Evolutionary conservation across 2,329 filamentous ascomycete genomes (phyloP).

Genomic region (Seiridium cupressi): DNA sequence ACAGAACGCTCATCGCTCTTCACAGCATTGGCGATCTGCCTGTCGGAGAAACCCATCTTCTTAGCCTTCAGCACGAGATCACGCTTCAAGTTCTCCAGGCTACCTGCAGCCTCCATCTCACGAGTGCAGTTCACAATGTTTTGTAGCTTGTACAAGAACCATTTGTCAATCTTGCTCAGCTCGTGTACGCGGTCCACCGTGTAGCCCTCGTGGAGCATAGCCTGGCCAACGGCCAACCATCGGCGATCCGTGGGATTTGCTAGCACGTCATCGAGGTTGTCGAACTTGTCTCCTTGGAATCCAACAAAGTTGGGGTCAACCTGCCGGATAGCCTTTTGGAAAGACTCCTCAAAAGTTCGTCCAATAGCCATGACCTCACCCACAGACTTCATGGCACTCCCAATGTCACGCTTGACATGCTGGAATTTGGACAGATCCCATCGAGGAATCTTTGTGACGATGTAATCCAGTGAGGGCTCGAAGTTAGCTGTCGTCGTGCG

Average conservation of each 20-base stretch:
- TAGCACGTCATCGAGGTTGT: constrained; percentile 85
- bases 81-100: constrained; percentile 80
- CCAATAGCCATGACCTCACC: constrained; percentile 99
- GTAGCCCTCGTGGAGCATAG: constrained; percentile 97
- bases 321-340: constrained; percentile 97
- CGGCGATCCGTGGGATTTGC: constrained; percentile 92
- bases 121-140: constrained; percentile 91
- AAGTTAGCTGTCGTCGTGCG: constrained; percentile 99
- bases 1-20: constrained; percentile 87
- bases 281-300: constrained; percentile 94
- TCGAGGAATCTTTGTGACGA: constrained; percentile 97
- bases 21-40: constrained; percentile 86
- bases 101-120: constrained; percentile 81
- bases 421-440: constrained; percentile 99
- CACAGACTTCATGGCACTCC: constrained; percentile 98
- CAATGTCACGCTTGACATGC: constrained; percentile 96
- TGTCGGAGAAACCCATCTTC: constrained; percentile 97
- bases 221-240: constrained; percentile 96
- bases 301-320: constrained; percentile 90
- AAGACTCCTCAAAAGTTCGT: constrained; percentile 96
- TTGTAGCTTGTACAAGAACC: constrained; percentile 98
- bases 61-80: constrained; percentile 89
- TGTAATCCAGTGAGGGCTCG: constrained; percentile 94
- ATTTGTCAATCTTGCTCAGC: constrained; percentile 97
- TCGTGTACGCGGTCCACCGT: constrained; percentile 89